These are phyloP conservation scores for Auricularia sp. DNA, from an alignment of 768 basidiomycete species.

Conservation along the genomic window DNA sequence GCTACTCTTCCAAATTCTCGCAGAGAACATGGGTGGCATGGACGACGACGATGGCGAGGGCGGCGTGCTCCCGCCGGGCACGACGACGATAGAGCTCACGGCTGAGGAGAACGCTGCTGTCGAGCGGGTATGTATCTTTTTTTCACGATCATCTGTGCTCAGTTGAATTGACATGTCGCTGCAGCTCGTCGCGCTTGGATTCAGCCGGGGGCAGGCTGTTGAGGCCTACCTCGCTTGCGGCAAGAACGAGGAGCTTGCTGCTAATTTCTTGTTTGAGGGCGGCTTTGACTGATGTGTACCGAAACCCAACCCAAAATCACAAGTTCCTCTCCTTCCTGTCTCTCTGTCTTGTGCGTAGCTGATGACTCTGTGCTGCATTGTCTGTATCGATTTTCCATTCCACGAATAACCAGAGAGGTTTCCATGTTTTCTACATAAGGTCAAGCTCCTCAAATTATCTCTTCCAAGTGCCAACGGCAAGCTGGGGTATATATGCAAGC, in stretches of 20 bases:
- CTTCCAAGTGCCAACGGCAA: too few relatives aligned
- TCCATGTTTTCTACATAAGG: slow-evolving; percentile 36
- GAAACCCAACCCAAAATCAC: too few relatives aligned
- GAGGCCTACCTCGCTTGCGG: slow-evolving; percentile 93
- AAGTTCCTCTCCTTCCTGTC: too few relatives aligned
- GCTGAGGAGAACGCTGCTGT: slow-evolving; percentile 84
- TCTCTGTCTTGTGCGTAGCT: too few relatives aligned
- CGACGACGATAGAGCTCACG: slow-evolving; percentile 66
- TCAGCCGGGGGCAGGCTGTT: slow-evolving; percentile 67
- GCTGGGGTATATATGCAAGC: too few relatives aligned
- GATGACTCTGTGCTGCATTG: too few relatives aligned
- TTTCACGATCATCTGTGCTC: not conserved
- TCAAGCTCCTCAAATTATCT: too few relatives aligned
- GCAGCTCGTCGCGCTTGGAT: slow-evolving; percentile 81
- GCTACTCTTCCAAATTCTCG: slow-evolving; percentile 53
- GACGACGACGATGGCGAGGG: slow-evolving; percentile 22
- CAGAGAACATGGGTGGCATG: slow-evolving; percentile 27
- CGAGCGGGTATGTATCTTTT: slow-evolving; percentile 52
- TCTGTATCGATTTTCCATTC: too few relatives aligned
- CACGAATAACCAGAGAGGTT: too few relatives aligned
- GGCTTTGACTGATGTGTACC: slow-evolving; percentile 32
- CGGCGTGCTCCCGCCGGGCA: slow-evolving; percentile 30
- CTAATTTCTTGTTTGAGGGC: slow-evolving; percentile 82
- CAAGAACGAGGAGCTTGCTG: slow-evolving; percentile 93
- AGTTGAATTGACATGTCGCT: not conserved